Percentiles rank a stretch among this genome's conserved stretches.
Conservation (phyloP, 192 early-diverging fungal species). For the Podochytrium sp. region DNA sequence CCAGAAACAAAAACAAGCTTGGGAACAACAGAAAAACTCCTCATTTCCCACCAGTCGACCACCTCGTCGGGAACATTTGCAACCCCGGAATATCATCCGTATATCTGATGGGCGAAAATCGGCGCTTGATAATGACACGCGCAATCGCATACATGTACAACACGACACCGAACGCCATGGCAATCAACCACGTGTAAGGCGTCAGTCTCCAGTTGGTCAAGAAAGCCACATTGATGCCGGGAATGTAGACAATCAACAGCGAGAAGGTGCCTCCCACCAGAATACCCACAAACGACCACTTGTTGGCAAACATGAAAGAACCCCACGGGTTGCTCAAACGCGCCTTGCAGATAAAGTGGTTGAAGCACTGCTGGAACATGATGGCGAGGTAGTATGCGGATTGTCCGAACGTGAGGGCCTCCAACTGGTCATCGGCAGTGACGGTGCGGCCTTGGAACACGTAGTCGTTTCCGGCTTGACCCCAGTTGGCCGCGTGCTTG, state of each 20-base stretch:
- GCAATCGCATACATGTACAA: not conserved
- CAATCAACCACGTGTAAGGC: conserved; percentile 81
- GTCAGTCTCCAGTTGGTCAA: conserved; percentile 61
- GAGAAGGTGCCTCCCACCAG: conserved; percentile 61
- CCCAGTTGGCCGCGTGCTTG: conserved; percentile 43
- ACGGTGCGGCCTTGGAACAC: not conserved
- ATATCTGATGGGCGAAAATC: conserved; percentile 17
- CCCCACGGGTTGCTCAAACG: conserved; percentile 78
- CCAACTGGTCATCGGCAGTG: conserved; percentile 60
- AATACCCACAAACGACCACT: conserved; percentile 34
- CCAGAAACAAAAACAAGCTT: too few species aligned
- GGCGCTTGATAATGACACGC: not conserved
- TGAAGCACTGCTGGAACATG: conserved; percentile 88
- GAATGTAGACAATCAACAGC: conserved; percentile 56
- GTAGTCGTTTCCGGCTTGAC: conserved; percentile 36
- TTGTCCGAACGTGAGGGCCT: conserved; percentile 77
- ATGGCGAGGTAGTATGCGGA: conserved; percentile 76
- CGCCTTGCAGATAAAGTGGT: conserved; percentile 92
- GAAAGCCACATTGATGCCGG: conserved; percentile 47
- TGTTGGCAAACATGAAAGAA: conserved; percentile 78
- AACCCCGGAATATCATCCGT: conserved; percentile 77
- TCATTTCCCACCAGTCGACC: conserved; percentile 30
- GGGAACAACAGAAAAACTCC: too few species aligned
- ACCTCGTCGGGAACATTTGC: conserved; percentile 73
- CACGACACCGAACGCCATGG: conserved; percentile 55